Evolutionary conservation across 148 eudicot species (phyloP).

Genomic region (Arbutus unedo): DNA sequence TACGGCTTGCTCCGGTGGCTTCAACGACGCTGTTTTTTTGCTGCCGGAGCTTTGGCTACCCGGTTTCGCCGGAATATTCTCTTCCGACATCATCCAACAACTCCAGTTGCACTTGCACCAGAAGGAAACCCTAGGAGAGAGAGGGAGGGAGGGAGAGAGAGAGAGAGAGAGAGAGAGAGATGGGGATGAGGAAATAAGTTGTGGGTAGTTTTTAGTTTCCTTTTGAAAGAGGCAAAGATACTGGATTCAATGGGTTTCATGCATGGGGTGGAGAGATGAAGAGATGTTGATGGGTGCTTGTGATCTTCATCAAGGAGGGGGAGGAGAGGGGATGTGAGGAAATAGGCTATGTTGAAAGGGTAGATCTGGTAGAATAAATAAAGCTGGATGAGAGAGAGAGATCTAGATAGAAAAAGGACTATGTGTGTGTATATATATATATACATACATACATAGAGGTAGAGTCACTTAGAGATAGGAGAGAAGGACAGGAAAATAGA

Average conservation of each 20-base stretch:
- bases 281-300: constrained; percentile 7
- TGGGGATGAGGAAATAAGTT: not conserved
- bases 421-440: not conserved
- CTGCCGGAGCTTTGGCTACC: constrained; percentile 22
- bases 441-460: not conserved
- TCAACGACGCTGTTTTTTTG: constrained; percentile 18
- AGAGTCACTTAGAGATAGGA: not conserved
- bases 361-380: not conserved
- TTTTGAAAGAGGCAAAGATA: not conserved
- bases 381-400: not conserved
- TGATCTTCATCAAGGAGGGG: constrained; percentile 1
- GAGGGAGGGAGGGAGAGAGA: constrained; percentile 15
- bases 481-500: not conserved
- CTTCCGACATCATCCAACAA: constrained; percentile 36
- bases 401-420: not conserved
- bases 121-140: constrained; percentile 16
- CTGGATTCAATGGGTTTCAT: constrained; percentile 6
- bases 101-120: not conserved
- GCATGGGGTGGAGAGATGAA: not conserved
- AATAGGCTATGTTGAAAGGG: not conserved
- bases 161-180: not conserved
- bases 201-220: not conserved
- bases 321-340: not conserved
- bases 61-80: constrained; percentile 30
- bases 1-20: constrained; percentile 38